Conservation (phyloP, 23 red algal species). For the Gracilaria gracilis region DNA sequence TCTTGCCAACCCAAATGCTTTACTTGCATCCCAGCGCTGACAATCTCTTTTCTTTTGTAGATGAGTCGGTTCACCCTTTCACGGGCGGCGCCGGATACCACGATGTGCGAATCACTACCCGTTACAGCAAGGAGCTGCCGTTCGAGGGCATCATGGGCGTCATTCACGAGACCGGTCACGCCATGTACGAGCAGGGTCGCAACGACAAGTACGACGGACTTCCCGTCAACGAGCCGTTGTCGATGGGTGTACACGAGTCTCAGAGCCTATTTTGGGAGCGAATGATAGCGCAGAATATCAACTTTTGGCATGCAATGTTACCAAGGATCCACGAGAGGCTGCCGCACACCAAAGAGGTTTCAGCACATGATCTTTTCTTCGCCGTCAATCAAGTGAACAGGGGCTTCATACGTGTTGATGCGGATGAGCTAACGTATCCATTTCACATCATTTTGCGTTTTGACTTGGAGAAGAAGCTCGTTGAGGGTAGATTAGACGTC, state of each 20-base stretch:
- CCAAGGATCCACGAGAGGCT: constrained; percentile 57
- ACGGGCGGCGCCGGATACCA: constrained; percentile 66
- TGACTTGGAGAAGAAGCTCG: constrained; percentile 64
- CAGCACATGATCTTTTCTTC: constrained; percentile 53
- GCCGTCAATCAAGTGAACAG: constrained; percentile 62
- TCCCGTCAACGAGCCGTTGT: constrained; percentile 61
- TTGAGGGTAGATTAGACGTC: constrained; percentile 53
- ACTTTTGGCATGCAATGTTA: constrained; percentile 46
- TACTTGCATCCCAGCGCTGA: no score
- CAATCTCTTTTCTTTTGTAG: constrained; percentile 33
- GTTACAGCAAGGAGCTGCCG: constrained; percentile 68
- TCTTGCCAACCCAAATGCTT: no score
- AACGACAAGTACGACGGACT: constrained; percentile 50
- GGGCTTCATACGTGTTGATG: constrained; percentile 77
- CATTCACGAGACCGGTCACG: constrained; percentile 75
- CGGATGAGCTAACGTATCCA: constrained; percentile 75
- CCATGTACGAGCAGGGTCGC: constrained; percentile 79
- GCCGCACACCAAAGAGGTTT: constrained; percentile 61
- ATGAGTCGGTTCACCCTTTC: constrained; percentile 81
- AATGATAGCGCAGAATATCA: constrained; percentile 64
- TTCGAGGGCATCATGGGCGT: constrained; percentile 75
- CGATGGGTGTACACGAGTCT: constrained; percentile 76
- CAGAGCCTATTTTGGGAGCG: constrained; percentile 82
- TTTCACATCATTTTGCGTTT: constrained; percentile 81
- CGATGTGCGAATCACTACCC: constrained; percentile 80